Conservation (phyloP, 2,329 filamentous ascomycete species). For the Pseudocercospora vitis region DNA sequence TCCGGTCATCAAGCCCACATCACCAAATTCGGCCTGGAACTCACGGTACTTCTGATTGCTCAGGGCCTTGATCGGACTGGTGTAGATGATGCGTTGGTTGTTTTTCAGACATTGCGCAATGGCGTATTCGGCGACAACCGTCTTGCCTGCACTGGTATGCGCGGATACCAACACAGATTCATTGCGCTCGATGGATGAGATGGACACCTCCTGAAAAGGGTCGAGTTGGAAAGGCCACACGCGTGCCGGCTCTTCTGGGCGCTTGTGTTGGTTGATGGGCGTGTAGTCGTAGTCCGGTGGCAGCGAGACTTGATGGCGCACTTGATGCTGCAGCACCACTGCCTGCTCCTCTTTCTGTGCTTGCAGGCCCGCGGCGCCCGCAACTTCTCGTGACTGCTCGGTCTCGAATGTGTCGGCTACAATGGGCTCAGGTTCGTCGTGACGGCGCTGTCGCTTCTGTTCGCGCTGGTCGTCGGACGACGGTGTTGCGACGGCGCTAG, state of each 20-base stretch:
- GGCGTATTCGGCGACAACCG: constrained; percentile 95
- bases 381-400: constrained; percentile 87
- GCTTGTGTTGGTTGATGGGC: constrained; percentile 90
- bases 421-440: constrained; percentile 71
- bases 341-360: constrained; percentile 64
- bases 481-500: constrained; percentile 30
- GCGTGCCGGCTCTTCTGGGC: constrained; percentile 81
- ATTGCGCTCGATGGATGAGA: constrained; percentile 90
- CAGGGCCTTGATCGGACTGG: constrained; percentile 96
- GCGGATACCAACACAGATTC: constrained; percentile 97
- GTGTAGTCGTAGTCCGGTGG: constrained; percentile 75
- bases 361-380: constrained; percentile 69
- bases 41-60: constrained; percentile 99
- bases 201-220: constrained; percentile 93
- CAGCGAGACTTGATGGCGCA: constrained; percentile 90
- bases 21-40: constrained; percentile 91
- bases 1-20: constrained; percentile 96
- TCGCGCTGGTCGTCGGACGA: constrained; percentile 49
- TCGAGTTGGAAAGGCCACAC: constrained; percentile 88
- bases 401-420: constrained; percentile 94
- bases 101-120: constrained; percentile 96
- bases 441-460: constrained; percentile 63
- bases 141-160: constrained; percentile 97
- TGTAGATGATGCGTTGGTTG: constrained; percentile 98
- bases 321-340: constrained; percentile 90